Percentiles rank a stretch among this genome's conserved stretches.
Evolutionary conservation across 805 yeast species (phyloP).

Genomic region (Yamadazyma philogaea): DNA sequence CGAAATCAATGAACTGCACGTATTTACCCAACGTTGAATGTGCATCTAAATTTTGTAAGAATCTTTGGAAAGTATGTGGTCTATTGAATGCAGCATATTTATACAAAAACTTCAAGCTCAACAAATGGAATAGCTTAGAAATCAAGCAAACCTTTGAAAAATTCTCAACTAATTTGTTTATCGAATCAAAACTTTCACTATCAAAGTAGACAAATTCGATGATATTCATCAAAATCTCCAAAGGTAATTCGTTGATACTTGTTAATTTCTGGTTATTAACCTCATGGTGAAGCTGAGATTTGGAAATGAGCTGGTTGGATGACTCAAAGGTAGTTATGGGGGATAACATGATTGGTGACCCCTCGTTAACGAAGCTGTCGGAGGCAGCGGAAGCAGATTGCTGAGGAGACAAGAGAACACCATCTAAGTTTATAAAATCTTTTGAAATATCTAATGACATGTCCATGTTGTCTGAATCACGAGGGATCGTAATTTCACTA

Average conservation of each 20-base stretch:
- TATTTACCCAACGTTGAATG: conserved; percentile 51
- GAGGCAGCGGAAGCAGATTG: conserved; percentile 6
- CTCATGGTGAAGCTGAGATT: conserved; percentile 5
- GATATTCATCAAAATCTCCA: conserved; percentile 54
- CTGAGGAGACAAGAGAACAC: conserved; percentile 8
- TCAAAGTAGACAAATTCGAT: conserved; percentile 55
- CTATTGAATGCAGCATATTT: conserved; percentile 72
- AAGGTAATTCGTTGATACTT: conserved; percentile 40
- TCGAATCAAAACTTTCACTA: conserved; percentile 46
- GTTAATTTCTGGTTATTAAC: conserved; percentile 6
- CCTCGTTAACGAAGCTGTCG: conserved; percentile 6
- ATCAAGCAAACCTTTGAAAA: conserved; percentile 54
- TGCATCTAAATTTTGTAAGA: conserved; percentile 50
- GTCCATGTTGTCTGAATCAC: not conserved
- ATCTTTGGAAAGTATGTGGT: conserved; percentile 74
- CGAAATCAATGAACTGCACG: conserved; percentile 79
- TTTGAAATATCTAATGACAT: conserved; percentile 1
- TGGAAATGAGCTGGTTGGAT: conserved; percentile 11
- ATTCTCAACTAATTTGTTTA: conserved; percentile 48
- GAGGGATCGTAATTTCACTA: not conserved
- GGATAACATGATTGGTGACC: conserved; percentile 15
- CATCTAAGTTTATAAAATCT: conserved; percentile 4
- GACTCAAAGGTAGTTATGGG: conserved; percentile 29
- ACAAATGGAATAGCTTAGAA: conserved; percentile 54
- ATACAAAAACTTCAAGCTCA: conserved; percentile 57